phyloP scores from a whole-genome alignment of 179 eudicot species.

The Vitellaria paradoxa region DNA sequence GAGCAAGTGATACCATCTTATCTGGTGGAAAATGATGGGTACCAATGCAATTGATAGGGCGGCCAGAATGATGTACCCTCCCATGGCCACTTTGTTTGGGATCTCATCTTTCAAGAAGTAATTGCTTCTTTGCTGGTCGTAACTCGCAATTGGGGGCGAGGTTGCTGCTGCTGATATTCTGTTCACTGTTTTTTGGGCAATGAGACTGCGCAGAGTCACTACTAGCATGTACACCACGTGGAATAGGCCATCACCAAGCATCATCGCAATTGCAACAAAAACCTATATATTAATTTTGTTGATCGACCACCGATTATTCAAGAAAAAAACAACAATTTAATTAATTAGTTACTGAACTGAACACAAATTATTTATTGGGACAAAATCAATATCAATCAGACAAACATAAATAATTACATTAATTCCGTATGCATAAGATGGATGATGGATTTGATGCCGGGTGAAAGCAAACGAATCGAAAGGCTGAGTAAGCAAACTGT shows the following conservation, averaged over 20 bases:
- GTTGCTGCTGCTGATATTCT: not conserved
- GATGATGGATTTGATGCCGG: too few species aligned
- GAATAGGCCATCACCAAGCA: constrained; percentile 49
- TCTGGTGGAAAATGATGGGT: constrained; percentile 33
- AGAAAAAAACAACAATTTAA: too few species aligned
- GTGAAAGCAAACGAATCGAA: too few species aligned
- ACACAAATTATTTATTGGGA: not conserved
- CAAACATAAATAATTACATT: too few species aligned
- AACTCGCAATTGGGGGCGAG: not conserved
- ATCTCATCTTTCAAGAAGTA: constrained; percentile 33
- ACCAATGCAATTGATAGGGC: constrained; percentile 11
- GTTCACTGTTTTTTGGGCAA: not conserved
- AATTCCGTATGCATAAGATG: too few species aligned
- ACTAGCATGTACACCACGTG: constrained; percentile 28
- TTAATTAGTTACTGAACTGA: too few species aligned
- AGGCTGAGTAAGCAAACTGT: too few species aligned
- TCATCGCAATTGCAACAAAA: constrained; percentile 37
- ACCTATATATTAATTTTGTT: constrained; percentile 16
- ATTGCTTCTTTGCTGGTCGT: constrained; percentile 23
- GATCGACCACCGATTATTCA: too few species aligned
- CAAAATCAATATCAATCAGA: not conserved
- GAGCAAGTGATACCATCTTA: constrained; percentile 37
- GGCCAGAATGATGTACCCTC: constrained; percentile 24
- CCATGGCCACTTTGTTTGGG: constrained; percentile 19
- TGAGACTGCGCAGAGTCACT: constrained; percentile 10